Evolutionary conservation across 805 yeast genomes (phyloP).

Genomic region (Vanderwaltozyma yarrowii): DNA sequence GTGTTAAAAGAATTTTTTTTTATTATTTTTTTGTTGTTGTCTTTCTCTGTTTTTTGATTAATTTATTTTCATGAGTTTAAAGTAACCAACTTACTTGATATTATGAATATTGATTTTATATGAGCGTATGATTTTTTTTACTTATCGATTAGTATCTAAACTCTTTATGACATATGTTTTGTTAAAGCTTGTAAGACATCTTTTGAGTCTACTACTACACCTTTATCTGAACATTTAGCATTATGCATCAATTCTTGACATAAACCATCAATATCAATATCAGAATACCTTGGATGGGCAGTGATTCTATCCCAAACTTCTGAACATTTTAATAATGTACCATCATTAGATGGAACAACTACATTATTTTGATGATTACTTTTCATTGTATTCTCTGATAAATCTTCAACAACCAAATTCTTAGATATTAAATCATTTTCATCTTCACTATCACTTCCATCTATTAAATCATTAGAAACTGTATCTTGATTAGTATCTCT

Average conservation of each 20-base stretch:
- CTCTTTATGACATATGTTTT: constrained; percentile 8
- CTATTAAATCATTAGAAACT: neutral
- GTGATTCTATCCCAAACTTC: constrained; percentile 96
- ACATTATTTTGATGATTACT: neutral
- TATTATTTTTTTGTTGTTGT: too few relatives aligned
- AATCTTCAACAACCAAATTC: constrained; percentile 1
- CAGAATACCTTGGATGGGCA: constrained; percentile 86
- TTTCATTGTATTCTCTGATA: neutral
- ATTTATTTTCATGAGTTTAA: too few relatives aligned
- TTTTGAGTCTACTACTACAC: constrained; percentile 73
- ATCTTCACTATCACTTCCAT: neutral
- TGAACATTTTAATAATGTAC: constrained; percentile 42
- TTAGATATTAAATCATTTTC: neutral
- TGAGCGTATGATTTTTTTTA: too few relatives aligned
- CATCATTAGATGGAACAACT: neutral
- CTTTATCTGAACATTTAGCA: constrained; percentile 91
- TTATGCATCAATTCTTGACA: constrained; percentile 82
- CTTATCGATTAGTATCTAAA: too few relatives aligned
- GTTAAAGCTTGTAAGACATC: constrained; percentile 56
- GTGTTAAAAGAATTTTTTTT: too few relatives aligned
- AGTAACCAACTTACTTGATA: too few relatives aligned
- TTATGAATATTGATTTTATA: too few relatives aligned
- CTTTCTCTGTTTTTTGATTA: too few relatives aligned
- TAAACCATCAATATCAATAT: constrained; percentile 87
- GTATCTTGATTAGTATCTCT: constrained; percentile 4